Percentiles rank a stretch among this genome's conserved stretches.
phyloP scores from a whole-genome alignment of 805 yeast genomes.

The Millerozyma miso region DNA sequence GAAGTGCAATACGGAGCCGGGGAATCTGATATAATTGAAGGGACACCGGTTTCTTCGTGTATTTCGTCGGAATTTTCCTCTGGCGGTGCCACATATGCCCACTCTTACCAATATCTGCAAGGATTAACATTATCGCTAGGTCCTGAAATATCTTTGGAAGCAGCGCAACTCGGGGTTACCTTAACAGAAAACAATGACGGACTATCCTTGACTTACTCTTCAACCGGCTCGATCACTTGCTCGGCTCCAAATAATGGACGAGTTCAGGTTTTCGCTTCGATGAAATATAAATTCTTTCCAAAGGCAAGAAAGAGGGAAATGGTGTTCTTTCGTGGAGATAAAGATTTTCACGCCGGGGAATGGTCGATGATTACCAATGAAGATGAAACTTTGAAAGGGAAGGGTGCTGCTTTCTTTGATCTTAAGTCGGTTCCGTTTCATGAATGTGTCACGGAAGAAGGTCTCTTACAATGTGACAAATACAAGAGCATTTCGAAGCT shows the following conservation, averaged over 20 bases:
- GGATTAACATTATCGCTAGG: constrained; percentile 5
- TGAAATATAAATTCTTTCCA: constrained; percentile 11
- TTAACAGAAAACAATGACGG: constrained; percentile 8
- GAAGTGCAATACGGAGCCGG: constrained; percentile 17
- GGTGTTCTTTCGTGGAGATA: constrained; percentile 2
- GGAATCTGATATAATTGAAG: background rate
- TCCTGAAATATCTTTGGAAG: constrained; percentile 3
- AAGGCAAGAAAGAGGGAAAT: constrained; percentile 11
- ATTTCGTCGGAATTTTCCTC: constrained; percentile 13
- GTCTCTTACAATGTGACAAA: constrained; percentile 7
- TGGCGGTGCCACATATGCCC: constrained; percentile 14
- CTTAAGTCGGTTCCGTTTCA: constrained; percentile 8
- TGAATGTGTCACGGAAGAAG: constrained; percentile 14
- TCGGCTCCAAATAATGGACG: constrained; percentile 12
- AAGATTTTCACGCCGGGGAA: constrained; percentile 6
- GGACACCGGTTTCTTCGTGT: constrained; percentile 16
- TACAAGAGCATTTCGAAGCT: background rate
- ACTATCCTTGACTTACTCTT: constrained; percentile 7
- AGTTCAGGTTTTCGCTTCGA: constrained; percentile 16
- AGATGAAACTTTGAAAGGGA: constrained; percentile 5
- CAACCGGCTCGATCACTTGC: constrained; percentile 15
- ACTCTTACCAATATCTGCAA: constrained; percentile 9
- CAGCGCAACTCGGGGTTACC: constrained; percentile 7
- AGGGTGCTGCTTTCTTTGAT: constrained; percentile 15
- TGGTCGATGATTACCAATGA: constrained; percentile 7